Base-by-base conservation (phyloP, 2,329 filamentous ascomycete genomes). In the Colletotrichum orchidophilum region DNA sequence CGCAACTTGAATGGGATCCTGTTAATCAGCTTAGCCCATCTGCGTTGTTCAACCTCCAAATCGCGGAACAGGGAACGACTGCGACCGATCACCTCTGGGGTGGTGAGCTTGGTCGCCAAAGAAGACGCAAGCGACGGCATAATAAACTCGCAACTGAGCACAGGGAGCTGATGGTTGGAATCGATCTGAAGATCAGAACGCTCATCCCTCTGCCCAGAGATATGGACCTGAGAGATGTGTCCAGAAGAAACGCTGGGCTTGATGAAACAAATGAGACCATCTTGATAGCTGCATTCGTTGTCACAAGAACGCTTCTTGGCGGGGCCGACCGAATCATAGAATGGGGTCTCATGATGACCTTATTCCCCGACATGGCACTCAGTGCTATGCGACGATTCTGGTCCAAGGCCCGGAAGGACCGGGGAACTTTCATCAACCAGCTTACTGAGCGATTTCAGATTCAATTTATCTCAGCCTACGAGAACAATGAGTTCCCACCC, bases 381-480 rank as follows among this genome's bases (percentile, higher is more conserved):
- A 85, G 83, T 31, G 83, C 83, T 13, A 79, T 92, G 46, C 85
- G 85, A 26, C 86, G 84, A 59, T 87, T 87, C 66, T 93, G 90
- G 90, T 80, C 83, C 1, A 80, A 79, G 33, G 78, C 87, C n/a
- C 83, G 82, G 29, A 86, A 86, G 71, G 85, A 87, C 61, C 85
- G 87, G 31, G 84, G 83, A 55, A 82, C 83, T 0, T 86, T 87
- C 59, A 83, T 93, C 42, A 82, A 88, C 5, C 86, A 87, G 50
- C 77, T 93, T 54, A 90, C 88, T 5, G 82, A 85, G 6, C 87
- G 89, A 58, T 94, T 96, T 73, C 90, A 93, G 75, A 83, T 88
- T 18, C 85, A 84, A 8, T 94, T 93, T 74, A 81, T 94, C 6
- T 80, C 85, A 57, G 92, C 92, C 0, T 94, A 94, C 74, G 87